Evolutionary conservation across 1,139 yeast species (phyloP).

Genomic region (Geotrichum phurueaensis): DNA sequence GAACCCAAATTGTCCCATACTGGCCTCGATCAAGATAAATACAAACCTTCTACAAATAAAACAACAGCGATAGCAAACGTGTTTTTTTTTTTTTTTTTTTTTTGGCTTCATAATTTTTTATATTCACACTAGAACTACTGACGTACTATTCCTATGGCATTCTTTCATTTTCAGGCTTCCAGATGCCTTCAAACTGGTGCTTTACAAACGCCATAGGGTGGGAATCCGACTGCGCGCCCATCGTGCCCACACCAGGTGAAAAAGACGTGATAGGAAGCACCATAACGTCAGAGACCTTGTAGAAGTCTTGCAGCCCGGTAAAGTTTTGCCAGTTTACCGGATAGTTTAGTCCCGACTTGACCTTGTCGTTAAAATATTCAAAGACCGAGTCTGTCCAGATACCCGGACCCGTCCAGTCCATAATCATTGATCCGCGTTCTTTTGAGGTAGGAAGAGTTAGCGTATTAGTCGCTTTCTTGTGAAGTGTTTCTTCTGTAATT

Average conservation of each 20-base stretch:
- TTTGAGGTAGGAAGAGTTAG: conserved; percentile 44
- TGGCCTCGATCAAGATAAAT: not conserved
- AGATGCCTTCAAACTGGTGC: conserved; percentile 70
- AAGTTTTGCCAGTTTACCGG: conserved; percentile 50
- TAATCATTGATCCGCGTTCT: conserved; percentile 52
- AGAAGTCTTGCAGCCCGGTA: conserved; percentile 61
- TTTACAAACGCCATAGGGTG: conserved; percentile 81
- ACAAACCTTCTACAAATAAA: not conserved
- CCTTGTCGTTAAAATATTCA: conserved; percentile 57
- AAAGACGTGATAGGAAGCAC: conserved; percentile 81
- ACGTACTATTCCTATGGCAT: conserved; percentile 6
- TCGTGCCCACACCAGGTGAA: conserved; percentile 69
- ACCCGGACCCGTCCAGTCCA: conserved; percentile 99
- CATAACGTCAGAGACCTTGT: conserved; percentile 67
- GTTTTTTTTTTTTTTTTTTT: not conserved
- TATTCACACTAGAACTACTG: not conserved
- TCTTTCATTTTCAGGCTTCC: conserved; percentile 46
- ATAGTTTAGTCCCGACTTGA: conserved; percentile 44
- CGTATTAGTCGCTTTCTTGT: conserved; percentile 41
- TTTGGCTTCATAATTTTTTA: too few relatives aligned
- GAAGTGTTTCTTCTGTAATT: conserved; percentile 71
- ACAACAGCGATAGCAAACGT: not conserved
- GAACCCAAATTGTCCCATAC: not conserved
- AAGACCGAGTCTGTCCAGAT: conserved; percentile 83
- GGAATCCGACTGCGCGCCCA: conserved; percentile 62